A percentile compares a stretch with the other conserved stretches of the same genome.
phyloP scores from a whole-genome alignment of 2,329 filamentous ascomycete species.

The Fusarium proliferatum region DNA sequence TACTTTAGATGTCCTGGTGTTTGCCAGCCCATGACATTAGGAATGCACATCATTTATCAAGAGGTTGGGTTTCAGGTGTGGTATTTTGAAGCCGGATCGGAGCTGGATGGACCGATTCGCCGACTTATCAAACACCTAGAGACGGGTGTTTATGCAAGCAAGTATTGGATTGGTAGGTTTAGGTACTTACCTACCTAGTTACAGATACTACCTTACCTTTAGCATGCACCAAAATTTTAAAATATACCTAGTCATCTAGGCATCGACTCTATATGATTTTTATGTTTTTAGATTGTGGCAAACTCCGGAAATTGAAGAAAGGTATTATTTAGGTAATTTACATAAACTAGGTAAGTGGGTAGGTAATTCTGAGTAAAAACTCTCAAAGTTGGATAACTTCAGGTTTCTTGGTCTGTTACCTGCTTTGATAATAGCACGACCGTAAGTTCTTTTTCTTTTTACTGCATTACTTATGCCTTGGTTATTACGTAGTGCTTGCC shows the following conservation, averaged over 20 bases:
- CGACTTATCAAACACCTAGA: not conserved
- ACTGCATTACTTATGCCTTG: not conserved
- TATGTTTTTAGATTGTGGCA: not conserved
- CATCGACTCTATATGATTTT: not conserved
- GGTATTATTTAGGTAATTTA: not conserved
- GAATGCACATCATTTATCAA: constrained; percentile 17
- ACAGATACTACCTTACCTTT: not conserved
- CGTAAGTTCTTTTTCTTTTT: not conserved
- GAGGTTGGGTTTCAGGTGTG: constrained; percentile 25
- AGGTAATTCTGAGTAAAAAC: not conserved
- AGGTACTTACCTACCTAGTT: not conserved
- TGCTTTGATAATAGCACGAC: not conserved
- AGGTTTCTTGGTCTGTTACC: not conserved
- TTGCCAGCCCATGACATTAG: not conserved
- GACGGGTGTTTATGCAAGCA: not conserved
- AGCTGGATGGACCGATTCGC: constrained; percentile 13
- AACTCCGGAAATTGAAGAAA: not conserved
- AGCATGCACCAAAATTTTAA: not conserved
- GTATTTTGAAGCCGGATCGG: constrained; percentile 30
- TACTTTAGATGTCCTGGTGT: not conserved
- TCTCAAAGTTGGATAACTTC: not conserved
- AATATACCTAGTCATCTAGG: not conserved
- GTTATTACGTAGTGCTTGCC: not conserved
- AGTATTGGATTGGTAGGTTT: not conserved
- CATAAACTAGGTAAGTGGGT: not conserved